Evolutionary conservation across 148 eudicot species (phyloP).

Genomic region (Camellia lanceoleosa): DNA sequence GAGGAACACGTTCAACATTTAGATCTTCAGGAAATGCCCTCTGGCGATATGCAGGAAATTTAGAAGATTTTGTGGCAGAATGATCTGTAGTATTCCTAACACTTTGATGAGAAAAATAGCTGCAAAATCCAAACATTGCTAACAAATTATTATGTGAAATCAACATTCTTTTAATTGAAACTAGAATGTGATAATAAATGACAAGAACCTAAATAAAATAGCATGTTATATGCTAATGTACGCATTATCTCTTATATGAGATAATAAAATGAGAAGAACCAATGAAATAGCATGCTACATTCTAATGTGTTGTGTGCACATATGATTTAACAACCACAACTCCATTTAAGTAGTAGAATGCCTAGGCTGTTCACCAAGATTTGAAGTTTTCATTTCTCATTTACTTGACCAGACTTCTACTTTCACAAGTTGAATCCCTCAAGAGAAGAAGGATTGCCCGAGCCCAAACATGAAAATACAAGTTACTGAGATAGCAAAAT

Average conservation of each 20-base stretch:
- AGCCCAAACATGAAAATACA: not conserved
- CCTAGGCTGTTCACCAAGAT: not conserved
- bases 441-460: not conserved
- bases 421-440: not conserved
- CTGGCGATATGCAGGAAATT: conserved; percentile 28
- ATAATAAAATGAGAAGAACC: not conserved
- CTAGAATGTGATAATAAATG: not conserved
- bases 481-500: not conserved
- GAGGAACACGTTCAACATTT: conserved; percentile 28
- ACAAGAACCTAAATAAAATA: not conserved
- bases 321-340: not conserved
- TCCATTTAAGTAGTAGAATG: too few relatives aligned
- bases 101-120: conserved; percentile 18
- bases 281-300: not conserved
- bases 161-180: not conserved
- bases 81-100: conserved; percentile 23
- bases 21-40: conserved; percentile 30
- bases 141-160: not conserved
- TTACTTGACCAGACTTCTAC: conserved; percentile 2
- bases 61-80: conserved; percentile 35
- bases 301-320: too few relatives aligned
- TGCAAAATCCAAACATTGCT: conserved; percentile 7
- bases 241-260: not conserved
- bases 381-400: not conserved
- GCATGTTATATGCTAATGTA: not conserved